phyloP scores from a whole-genome alignment of 2,329 filamentous ascomycete species.

The Pseudogymnoascus sp. region DNA sequence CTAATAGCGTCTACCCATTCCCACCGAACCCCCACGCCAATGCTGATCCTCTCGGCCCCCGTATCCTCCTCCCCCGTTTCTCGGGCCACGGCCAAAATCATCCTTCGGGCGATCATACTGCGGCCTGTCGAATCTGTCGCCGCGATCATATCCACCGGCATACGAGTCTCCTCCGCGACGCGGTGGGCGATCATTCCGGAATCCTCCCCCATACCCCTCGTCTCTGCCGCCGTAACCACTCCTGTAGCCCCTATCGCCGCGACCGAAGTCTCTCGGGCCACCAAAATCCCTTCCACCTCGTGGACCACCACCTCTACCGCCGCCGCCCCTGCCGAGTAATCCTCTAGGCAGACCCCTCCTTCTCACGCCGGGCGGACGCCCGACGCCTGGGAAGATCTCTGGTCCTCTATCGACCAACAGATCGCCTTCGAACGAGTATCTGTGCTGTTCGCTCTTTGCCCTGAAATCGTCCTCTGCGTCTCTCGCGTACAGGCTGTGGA shows the following conservation, averaged over 20 bases:
- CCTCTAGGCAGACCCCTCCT: conserved; percentile 22
- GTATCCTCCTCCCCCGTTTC: not conserved
- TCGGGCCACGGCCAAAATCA: not conserved
- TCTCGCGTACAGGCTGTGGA: conserved; percentile 32
- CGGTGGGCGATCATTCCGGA: conserved; percentile 1
- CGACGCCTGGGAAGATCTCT: conserved; percentile 61
- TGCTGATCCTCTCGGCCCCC: conserved; percentile 1
- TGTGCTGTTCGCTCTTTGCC: conserved; percentile 38
- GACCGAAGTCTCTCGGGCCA: not conserved
- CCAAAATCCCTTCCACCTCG: not conserved
- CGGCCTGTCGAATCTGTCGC: not conserved
- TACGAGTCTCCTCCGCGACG: not conserved
- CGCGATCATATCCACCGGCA: not conserved
- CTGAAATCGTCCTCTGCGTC: conserved; percentile 37
- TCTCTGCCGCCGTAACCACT: not conserved
- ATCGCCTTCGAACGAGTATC: conserved; percentile 67
- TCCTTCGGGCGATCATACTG: not conserved
- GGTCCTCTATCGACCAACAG: conserved; percentile 65
- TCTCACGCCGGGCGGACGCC: conserved; percentile 44
- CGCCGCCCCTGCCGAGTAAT: not conserved
- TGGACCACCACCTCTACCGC: not conserved
- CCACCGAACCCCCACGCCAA: not conserved
- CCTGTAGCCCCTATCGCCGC: not conserved
- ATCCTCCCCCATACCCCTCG: not conserved
- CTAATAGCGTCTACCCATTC: not conserved